Percentiles rank a stretch among this genome's conserved stretches.
phyloP scores from a whole-genome alignment of 768 basidiomycete species.

The Tubosaeta sp. region DNA sequence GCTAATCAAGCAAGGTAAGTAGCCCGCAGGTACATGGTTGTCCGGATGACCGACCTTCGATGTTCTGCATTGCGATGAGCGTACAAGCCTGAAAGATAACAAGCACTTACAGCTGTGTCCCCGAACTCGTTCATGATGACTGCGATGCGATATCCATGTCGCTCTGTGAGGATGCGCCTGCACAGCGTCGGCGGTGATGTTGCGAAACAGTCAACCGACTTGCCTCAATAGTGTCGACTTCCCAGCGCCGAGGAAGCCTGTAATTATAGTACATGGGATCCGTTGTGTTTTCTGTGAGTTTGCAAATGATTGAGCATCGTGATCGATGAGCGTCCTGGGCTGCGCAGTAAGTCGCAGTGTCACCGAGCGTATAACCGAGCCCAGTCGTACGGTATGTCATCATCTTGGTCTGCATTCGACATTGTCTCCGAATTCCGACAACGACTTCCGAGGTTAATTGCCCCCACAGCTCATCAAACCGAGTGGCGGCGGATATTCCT shows the following conservation, averaged over 20 bases:
- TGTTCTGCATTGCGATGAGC: constrained; percentile 54
- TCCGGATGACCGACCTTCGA: constrained; percentile 63
- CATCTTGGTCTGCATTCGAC: constrained; percentile 45
- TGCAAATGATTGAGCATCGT: neutral
- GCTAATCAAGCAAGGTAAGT: constrained; percentile 42
- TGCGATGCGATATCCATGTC: constrained; percentile 93
- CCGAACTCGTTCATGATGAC: constrained; percentile 99
- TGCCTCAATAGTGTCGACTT: constrained; percentile 90
- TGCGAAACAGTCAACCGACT: neutral
- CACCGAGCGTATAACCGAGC: constrained; percentile 5
- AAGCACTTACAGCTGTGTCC: constrained; percentile 73
- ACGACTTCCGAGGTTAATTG: constrained; percentile 15
- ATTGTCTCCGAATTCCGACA: constrained; percentile 26
- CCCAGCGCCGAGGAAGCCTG: constrained; percentile 91
- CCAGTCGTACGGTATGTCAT: constrained; percentile 54
- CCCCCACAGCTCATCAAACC: constrained; percentile 1
- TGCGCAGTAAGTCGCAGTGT: constrained; percentile 8
- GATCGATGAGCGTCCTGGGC: constrained; percentile 32
- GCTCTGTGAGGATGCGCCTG: constrained; percentile 85
- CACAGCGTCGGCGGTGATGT: neutral
- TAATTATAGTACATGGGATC: constrained; percentile 91
- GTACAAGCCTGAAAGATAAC: constrained; percentile 8
- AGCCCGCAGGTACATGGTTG: neutral
- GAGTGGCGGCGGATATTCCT: neutral
- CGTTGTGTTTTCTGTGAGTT: constrained; percentile 22